A percentile compares a stretch with the other conserved stretches of the same genome.
Conservation (phyloP, 352 stramenopile species). For the Globisporangium rhizosaccharum region DNA sequence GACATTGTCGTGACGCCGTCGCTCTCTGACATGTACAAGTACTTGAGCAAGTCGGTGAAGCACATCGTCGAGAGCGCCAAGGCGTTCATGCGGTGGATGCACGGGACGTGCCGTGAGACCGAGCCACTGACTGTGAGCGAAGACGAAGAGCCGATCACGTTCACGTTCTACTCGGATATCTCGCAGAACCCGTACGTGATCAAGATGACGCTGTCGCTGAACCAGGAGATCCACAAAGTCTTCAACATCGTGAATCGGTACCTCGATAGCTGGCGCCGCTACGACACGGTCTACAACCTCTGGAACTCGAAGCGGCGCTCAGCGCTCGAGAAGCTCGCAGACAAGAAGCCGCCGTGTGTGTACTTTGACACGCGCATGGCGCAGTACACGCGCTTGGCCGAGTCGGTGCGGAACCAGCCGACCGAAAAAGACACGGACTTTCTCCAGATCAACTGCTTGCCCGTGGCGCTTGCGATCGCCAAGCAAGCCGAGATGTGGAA, state of each 20-base stretch:
- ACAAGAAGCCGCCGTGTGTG: slow-evolving; percentile 90
- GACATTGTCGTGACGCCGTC: slow-evolving; percentile 93
- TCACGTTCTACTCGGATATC: slow-evolving; percentile 95
- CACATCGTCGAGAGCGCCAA: slow-evolving; percentile 94
- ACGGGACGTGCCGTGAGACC: slow-evolving; percentile 91
- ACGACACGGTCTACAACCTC: slow-evolving; percentile 93
- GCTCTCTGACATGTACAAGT: slow-evolving; percentile 95
- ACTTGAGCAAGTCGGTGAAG: slow-evolving; percentile 91
- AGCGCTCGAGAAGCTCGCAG: slow-evolving; percentile 88
- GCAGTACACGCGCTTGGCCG: slow-evolving; percentile 84
- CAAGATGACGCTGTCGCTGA: slow-evolving; percentile 92
- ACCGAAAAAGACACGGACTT: slow-evolving; percentile 94
- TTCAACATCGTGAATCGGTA: slow-evolving; percentile 95
- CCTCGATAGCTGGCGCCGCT: slow-evolving; percentile 90
- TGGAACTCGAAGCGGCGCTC: slow-evolving; percentile 92
- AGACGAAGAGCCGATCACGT: slow-evolving; percentile 92
- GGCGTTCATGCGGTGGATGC: slow-evolving; percentile 94
- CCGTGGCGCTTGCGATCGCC: slow-evolving; percentile 85
- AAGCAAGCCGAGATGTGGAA: slow-evolving; percentile 93
- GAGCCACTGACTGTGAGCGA: slow-evolving; percentile 86
- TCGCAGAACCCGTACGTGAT: slow-evolving; percentile 94
- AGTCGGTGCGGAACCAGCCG: slow-evolving; percentile 85
- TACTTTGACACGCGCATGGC: slow-evolving; percentile 94
- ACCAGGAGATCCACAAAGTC: slow-evolving; percentile 92
- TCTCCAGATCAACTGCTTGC: slow-evolving; percentile 90